These are phyloP conservation scores for Nyssa sinensis DNA, from an alignment of 148 eudicot genomes.

Conservation along the genomic window DNA sequence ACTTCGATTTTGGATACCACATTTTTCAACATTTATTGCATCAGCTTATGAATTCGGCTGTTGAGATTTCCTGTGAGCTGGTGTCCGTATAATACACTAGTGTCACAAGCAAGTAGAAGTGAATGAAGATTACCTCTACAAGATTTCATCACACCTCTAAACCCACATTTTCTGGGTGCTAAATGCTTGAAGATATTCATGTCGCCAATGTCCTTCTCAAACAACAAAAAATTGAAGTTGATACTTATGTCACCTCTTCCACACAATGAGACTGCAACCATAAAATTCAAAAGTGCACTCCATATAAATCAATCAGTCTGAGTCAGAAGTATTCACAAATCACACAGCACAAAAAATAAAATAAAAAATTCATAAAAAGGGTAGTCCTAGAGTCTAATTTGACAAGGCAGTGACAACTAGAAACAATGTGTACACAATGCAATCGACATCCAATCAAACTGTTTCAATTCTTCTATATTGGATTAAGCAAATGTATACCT, in stretches of 20 bases:
- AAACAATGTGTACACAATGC: neutral
- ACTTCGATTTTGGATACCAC: neutral
- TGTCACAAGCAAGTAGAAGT: neutral
- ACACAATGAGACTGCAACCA: neutral
- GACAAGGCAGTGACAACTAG: neutral
- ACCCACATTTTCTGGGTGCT: slow-evolving; percentile 28
- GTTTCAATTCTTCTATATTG: neutral
- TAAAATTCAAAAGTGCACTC: neutral
- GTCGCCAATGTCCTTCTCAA: slow-evolving; percentile 18
- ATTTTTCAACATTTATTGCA: neutral
- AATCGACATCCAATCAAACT: neutral
- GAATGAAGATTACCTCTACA: slow-evolving; percentile 42
- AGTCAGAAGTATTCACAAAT: neutral
- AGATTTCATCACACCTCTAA: slow-evolving; percentile 20
- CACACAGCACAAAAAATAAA: no score
- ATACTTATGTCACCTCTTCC: neutral
- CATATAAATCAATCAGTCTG: no score
- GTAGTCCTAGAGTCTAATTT: no score
- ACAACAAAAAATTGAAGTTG: slow-evolving; percentile 2
- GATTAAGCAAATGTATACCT: neutral
- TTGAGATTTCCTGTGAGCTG: neutral
- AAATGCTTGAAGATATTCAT: slow-evolving; percentile 58
- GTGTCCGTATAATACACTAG: neutral
- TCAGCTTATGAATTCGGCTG: neutral
- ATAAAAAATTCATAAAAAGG: no score